phyloP scores from a whole-genome alignment of 2,329 filamentous ascomycete species.

The Aspergillus tamarii region DNA sequence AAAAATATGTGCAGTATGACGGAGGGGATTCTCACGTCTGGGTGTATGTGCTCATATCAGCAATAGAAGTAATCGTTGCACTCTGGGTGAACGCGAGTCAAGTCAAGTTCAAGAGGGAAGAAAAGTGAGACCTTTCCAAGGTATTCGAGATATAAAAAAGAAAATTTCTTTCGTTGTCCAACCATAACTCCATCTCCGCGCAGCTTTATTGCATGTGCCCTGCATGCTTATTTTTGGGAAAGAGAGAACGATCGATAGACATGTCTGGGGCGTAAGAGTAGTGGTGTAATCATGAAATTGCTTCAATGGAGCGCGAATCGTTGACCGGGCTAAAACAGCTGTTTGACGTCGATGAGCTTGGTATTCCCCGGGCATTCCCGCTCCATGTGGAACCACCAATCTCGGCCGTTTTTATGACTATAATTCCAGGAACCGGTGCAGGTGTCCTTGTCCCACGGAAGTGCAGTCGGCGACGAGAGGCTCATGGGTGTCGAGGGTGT shows the following conservation, averaged over 20 bases:
- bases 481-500: conserved; percentile 38
- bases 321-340: conserved; percentile 35
- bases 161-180: neutral
- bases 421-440: conserved; percentile 50
- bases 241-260: neutral
- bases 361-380: conserved; percentile 41
- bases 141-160: neutral
- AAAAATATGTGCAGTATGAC: neutral
- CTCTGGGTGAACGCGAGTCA: neutral
- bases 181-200: conserved; percentile 1
- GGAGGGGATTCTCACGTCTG: neutral
- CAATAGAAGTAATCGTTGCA: neutral
- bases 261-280: neutral
- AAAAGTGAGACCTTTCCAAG: conserved; percentile 4
- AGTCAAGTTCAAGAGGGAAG: neutral
- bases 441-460: conserved; percentile 46
- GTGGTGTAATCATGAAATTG: neutral
- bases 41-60: neutral
- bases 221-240: neutral
- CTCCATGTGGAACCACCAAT: conserved; percentile 52
- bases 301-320: neutral
- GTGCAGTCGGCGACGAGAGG: conserved; percentile 27
- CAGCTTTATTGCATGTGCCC: neutral
- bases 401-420: conserved; percentile 42
- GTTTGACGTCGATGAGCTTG: conserved; percentile 36